Conservation (phyloP, 345 rosid genomes). For the Kandelia obovata region DNA sequence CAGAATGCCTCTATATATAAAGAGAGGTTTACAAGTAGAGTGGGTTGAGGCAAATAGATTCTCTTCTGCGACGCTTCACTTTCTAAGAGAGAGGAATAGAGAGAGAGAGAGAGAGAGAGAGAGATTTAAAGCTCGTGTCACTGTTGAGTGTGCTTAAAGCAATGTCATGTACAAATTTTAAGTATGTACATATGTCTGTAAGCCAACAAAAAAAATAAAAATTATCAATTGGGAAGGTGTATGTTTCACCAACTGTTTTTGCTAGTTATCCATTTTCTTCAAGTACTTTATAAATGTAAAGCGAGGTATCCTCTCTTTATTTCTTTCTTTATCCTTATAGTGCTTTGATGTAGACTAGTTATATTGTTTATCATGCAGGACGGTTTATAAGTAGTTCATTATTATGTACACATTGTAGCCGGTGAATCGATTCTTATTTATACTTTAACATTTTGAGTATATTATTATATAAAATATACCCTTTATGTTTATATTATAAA, state of each 20-base stretch:
- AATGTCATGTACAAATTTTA: neutral
- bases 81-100: conserved; percentile 12
- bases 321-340: neutral
- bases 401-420: too few relatives aligned
- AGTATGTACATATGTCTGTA: neutral
- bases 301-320: neutral
- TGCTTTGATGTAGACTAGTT: neutral
- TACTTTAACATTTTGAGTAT: too few relatives aligned
- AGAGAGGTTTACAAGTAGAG: conserved; percentile 1
- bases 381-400: neutral
- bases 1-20: too few relatives aligned
- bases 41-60: conserved; percentile 21
- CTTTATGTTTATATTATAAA: too few relatives aligned
- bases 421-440: too few relatives aligned
- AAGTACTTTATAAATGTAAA: conserved; percentile 24
- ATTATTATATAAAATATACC: too few relatives aligned
- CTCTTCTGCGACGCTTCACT: neutral
- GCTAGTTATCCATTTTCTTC: conserved; percentile 26
- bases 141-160: conserved; percentile 41
- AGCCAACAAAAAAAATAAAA: conserved; percentile 10
- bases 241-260: conserved; percentile 16
- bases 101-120: too few relatives aligned
- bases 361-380: neutral
- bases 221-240: neutral
- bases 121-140: conserved; percentile 31